phyloP scores from a whole-genome alignment of 352 stramenopile genomes.

The Pythium coloratum region DNA sequence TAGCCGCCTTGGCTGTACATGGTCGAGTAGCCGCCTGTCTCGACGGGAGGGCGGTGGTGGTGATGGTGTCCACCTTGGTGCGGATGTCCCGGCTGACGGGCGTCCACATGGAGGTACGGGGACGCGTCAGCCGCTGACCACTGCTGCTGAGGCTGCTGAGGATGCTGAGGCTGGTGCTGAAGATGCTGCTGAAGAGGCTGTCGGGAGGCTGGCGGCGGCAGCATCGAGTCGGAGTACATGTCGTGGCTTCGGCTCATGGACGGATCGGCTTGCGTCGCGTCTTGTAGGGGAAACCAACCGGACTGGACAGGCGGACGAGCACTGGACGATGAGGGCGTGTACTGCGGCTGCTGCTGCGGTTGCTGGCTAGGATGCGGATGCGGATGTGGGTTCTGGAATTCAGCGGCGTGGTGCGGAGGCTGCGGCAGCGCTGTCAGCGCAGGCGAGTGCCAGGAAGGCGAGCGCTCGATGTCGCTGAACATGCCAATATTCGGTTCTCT shows the following conservation, averaged over 20 bases:
- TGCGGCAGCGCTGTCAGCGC: neutral
- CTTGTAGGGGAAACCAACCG: constrained; percentile 58
- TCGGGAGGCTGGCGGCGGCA: constrained; percentile 5
- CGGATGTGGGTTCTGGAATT: constrained; percentile 11
- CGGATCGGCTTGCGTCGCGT: constrained; percentile 10
- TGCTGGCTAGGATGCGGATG: neutral
- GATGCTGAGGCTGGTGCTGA: neutral
- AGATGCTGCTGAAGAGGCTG: constrained; percentile 5
- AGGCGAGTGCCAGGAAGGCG: constrained; percentile 25
- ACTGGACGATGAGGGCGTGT: constrained; percentile 1
- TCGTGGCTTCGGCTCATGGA: constrained; percentile 17
- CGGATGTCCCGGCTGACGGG: neutral
- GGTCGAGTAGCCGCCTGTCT: constrained; percentile 19
- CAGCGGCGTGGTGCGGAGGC: neutral
- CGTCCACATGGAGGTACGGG: neutral
- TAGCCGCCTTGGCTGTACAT: constrained; percentile 21
- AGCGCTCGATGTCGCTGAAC: constrained; percentile 32
- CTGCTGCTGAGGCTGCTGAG: neutral
- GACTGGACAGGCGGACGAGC: constrained; percentile 33
- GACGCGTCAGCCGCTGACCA: neutral
- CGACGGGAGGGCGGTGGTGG: constrained; percentile 6
- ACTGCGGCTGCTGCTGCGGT: constrained; percentile 7
- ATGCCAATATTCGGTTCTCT: constrained; percentile 10
- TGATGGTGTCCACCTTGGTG: neutral
- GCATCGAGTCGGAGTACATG: constrained; percentile 21